Evolutionary conservation across 2,329 filamentous ascomycete species (phyloP).

Genomic region (Exophiala oligosperma): DNA sequence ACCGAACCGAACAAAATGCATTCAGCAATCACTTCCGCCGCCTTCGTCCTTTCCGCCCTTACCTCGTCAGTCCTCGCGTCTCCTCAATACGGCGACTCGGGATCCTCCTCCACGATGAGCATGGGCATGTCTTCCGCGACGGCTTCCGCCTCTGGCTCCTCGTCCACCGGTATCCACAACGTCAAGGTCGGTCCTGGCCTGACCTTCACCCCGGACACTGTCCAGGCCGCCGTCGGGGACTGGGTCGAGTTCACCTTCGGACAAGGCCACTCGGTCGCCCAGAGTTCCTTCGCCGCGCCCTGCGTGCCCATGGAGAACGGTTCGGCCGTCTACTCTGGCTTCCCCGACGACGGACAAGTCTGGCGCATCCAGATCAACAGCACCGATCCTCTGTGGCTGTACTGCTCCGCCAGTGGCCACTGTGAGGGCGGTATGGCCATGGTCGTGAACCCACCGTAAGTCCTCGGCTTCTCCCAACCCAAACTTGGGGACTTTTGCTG

Average conservation of each 20-base stretch:
- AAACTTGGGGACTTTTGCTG: too few species aligned
- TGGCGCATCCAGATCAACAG: slow-evolving; percentile 51
- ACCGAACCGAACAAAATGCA: slow-evolving; percentile 13
- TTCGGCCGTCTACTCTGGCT: slow-evolving; percentile 48
- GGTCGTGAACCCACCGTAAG: slow-evolving; percentile 50
- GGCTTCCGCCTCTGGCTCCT: slow-evolving; percentile 3
- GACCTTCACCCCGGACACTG: slow-evolving; percentile 45
- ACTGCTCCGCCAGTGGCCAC: slow-evolving; percentile 52
- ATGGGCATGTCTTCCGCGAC: slow-evolving; percentile 1
- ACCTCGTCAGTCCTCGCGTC: slow-evolving; percentile 22
- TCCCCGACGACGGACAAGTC: slow-evolving; percentile 30
- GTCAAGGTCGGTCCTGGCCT: slow-evolving; percentile 34
- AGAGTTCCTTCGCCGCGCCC: slow-evolving; percentile 50
- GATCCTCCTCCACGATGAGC: not conserved
- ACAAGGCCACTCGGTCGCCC: slow-evolving; percentile 53
- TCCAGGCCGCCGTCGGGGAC: slow-evolving; percentile 49
- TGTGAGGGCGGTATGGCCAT: slow-evolving; percentile 54
- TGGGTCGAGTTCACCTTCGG: slow-evolving; percentile 56
- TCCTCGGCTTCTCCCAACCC: not conserved
- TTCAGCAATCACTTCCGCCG: slow-evolving; percentile 17
- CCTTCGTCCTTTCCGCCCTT: slow-evolving; percentile 20
- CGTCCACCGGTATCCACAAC: slow-evolving; percentile 14
- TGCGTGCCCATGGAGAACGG: slow-evolving; percentile 45
- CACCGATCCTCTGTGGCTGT: slow-evolving; percentile 51
- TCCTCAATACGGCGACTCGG: slow-evolving; percentile 19